Conservation (phyloP, 768 basidiomycete species). For the Xerocomus brunneocitrinus region DNA sequence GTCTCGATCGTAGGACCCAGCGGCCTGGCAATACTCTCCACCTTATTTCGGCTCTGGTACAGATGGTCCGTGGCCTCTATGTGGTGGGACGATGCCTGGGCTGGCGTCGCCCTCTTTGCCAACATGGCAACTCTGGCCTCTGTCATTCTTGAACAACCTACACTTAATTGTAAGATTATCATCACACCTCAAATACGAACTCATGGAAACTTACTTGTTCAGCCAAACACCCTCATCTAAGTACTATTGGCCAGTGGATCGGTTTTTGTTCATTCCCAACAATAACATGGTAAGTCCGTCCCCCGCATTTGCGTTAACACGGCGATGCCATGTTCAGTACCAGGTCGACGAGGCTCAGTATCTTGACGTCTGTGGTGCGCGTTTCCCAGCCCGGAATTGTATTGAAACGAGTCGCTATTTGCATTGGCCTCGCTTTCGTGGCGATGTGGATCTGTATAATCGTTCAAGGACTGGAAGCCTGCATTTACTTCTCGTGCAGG, state of each 20-base stretch:
- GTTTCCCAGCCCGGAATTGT: constrained; percentile 4
- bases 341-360: constrained; percentile 17
- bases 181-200: background rate
- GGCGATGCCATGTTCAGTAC: background rate
- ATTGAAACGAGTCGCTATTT: constrained; percentile 1
- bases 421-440: constrained; percentile 7
- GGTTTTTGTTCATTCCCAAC: constrained; percentile 1
- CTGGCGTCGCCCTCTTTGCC: constrained; percentile 7
- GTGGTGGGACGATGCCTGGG: constrained; percentile 21
- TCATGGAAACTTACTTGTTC: background rate
- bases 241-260: constrained; percentile 3
- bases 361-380: constrained; percentile 15
- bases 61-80: constrained; percentile 6
- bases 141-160: background rate
- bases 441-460: constrained; percentile 11
- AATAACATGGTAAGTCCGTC: constrained; percentile 6
- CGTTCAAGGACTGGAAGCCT: constrained; percentile 2
- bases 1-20: constrained; percentile 1
- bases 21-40: constrained; percentile 5
- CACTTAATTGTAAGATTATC: background rate
- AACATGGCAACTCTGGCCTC: background rate
- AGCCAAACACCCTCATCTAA: background rate
- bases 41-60: constrained; percentile 15
- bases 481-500: background rate
- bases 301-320: no score